A percentile compares a stretch with the other conserved stretches of the same genome.
Evolutionary conservation across 352 stramenopile species (phyloP).

Genomic region (Phytophthora ohioensis): DNA sequence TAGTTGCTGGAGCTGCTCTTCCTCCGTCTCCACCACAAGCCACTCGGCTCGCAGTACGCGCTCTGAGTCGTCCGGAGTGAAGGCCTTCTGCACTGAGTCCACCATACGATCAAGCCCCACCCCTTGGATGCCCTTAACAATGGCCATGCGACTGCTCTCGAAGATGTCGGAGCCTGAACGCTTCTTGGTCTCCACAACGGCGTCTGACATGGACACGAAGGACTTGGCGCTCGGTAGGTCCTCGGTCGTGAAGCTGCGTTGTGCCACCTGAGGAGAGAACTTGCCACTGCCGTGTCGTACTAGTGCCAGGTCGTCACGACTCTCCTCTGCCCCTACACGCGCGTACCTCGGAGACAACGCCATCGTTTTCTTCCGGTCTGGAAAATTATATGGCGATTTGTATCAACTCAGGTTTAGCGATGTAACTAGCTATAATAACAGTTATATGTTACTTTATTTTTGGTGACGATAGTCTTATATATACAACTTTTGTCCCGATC

Average conservation of each 20-base stretch:
- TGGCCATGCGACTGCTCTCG: slow-evolving; percentile 57
- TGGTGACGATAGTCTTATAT: too few relatives aligned
- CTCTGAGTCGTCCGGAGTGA: slow-evolving; percentile 78
- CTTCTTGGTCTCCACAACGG: slow-evolving; percentile 27
- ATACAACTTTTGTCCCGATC: not conserved
- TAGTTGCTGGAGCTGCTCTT: slow-evolving; percentile 70
- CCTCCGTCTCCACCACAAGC: slow-evolving; percentile 84
- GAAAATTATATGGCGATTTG: not conserved
- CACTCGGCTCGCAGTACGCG: slow-evolving; percentile 74
- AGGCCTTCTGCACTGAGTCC: slow-evolving; percentile 72
- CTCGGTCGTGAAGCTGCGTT: slow-evolving; percentile 83
- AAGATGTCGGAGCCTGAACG: slow-evolving; percentile 57
- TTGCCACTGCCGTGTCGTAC: slow-evolving; percentile 50
- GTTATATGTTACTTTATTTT: not conserved
- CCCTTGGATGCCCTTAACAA: slow-evolving; percentile 68
- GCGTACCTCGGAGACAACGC: slow-evolving; percentile 30
- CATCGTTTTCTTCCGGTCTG: slow-evolving; percentile 13
- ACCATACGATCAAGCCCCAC: slow-evolving; percentile 62
- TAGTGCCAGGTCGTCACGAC: slow-evolving; percentile 60
- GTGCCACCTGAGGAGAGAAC: slow-evolving; percentile 52
- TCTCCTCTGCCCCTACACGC: slow-evolving; percentile 43
- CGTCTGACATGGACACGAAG: slow-evolving; percentile 46
- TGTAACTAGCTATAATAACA: not conserved
- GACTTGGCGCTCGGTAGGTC: slow-evolving; percentile 70
- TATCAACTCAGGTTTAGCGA: slow-evolving; percentile 23